Evolutionary conservation across 2,329 filamentous ascomycete species (phyloP).

Genomic region (Trichothecium sympodiale): DNA sequence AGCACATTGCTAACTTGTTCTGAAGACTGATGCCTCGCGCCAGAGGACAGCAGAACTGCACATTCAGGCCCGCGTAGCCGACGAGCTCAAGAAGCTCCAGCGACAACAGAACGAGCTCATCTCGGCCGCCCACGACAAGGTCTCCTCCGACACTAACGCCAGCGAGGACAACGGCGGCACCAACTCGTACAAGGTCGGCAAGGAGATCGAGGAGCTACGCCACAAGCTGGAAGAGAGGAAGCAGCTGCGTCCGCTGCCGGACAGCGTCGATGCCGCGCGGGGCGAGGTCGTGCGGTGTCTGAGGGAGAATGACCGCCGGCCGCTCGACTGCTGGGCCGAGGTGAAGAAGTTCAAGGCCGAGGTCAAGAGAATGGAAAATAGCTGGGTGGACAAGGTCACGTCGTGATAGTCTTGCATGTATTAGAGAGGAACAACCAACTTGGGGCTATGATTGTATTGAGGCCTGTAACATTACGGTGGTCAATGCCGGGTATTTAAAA

Average conservation of each 20-base stretch:
- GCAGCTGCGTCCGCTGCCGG: slow-evolving; percentile 58
- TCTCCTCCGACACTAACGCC: slow-evolving; percentile 44
- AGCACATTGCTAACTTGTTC: slow-evolving; percentile 7
- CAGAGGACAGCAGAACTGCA: slow-evolving; percentile 74
- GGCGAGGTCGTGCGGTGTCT: slow-evolving; percentile 70
- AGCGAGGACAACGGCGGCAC: slow-evolving; percentile 18
- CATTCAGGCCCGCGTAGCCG: slow-evolving; percentile 75
- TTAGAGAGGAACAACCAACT: background rate
- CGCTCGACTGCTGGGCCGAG: slow-evolving; percentile 90
- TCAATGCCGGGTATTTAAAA: too few relatives aligned
- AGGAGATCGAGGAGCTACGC: slow-evolving; percentile 48
- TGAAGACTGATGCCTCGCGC: slow-evolving; percentile 71
- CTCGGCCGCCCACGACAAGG: slow-evolving; percentile 53
- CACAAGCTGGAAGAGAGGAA: slow-evolving; percentile 50
- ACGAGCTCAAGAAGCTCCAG: slow-evolving; percentile 73
- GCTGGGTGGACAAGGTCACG: slow-evolving; percentile 77
- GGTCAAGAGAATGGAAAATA: slow-evolving; percentile 74
- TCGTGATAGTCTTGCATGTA: slow-evolving; percentile 17
- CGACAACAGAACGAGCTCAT: slow-evolving; percentile 60
- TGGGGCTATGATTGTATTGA: background rate
- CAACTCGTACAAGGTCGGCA: slow-evolving; percentile 39
- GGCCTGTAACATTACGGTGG: too few relatives aligned
- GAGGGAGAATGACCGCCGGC: slow-evolving; percentile 72
- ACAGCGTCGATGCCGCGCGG: slow-evolving; percentile 63
- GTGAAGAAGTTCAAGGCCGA: slow-evolving; percentile 84